Conservation (phyloP, 1,139 yeast species). For the Taphrina flavorubra region DNA sequence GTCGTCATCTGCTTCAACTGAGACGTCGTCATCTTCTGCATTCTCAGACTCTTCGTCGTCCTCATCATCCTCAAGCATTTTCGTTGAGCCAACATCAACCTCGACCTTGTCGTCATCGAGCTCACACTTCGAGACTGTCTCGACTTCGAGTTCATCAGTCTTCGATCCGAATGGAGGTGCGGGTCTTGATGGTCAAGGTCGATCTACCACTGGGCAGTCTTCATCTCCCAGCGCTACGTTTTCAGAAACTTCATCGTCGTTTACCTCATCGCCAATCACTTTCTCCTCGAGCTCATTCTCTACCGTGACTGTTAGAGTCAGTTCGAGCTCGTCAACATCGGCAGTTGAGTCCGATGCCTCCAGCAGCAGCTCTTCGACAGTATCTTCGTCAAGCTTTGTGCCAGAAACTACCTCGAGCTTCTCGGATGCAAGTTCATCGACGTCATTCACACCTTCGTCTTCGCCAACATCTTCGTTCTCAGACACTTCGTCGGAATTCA, state of each 20-base stretch:
- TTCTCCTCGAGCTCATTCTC: constrained; percentile 12
- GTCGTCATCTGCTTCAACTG: not conserved
- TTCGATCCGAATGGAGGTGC: not conserved
- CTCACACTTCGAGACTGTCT: not conserved
- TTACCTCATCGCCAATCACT: not conserved
- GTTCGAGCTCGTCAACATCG: not conserved
- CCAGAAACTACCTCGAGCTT: not conserved
- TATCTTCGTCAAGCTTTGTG: too few species aligned
- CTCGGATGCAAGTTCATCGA: not conserved
- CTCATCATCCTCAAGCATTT: not conserved
- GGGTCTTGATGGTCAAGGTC: constrained; percentile 1
- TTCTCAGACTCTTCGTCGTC: not conserved
- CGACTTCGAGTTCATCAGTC: not conserved
- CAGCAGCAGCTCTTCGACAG: not conserved
- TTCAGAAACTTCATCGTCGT: not conserved
- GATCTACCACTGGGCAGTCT: not conserved
- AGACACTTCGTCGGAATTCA: too few species aligned
- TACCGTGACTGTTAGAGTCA: not conserved
- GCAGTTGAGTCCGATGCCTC: not conserved
- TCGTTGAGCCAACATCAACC: not conserved
- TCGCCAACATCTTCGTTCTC: too few species aligned
- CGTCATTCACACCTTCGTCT: too few species aligned
- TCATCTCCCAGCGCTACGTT: not conserved
- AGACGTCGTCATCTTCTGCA: not conserved
- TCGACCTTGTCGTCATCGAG: not conserved